Conservation (phyloP, 2,329 filamentous ascomycete species). For the Trichoderma semiorbis region DNA sequence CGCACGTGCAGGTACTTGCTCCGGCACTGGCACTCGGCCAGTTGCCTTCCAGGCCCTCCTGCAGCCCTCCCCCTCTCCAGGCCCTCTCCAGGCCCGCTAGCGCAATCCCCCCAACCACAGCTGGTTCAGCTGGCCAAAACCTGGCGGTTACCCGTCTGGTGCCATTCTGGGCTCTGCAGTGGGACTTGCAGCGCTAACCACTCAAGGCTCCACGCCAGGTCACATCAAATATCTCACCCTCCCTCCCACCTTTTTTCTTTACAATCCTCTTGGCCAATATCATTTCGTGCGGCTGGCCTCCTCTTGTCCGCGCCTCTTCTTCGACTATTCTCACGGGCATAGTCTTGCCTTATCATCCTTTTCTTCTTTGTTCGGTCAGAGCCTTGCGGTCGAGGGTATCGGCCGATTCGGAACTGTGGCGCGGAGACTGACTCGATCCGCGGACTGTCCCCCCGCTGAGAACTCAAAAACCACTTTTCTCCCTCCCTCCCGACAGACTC, state of each 20-base stretch:
- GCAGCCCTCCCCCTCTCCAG: background rate
- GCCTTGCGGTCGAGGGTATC: background rate
- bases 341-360: background rate
- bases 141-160: background rate
- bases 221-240: slow-evolving; percentile 15
- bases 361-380: background rate
- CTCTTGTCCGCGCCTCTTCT: background rate
- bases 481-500: background rate
- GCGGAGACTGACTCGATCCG: background rate
- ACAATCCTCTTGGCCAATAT: background rate
- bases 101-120: background rate
- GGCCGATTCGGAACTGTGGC: background rate
- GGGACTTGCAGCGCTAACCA: slow-evolving; percentile 13
- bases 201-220: slow-evolving; percentile 10
- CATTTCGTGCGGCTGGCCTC: background rate
- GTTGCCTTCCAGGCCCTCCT: background rate
- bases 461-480: background rate
- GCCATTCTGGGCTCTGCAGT: slow-evolving; percentile 8
- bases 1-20: background rate
- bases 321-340: background rate
- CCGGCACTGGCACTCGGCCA: background rate
- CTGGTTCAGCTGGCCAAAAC: slow-evolving; percentile 7
- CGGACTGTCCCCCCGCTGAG: background rate
- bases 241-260: slow-evolving; percentile 9
- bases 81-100: slow-evolving; percentile 4